Evolutionary conservation across 257 asterid genomes (phyloP).

Genomic region (Henckelia pumila): DNA sequence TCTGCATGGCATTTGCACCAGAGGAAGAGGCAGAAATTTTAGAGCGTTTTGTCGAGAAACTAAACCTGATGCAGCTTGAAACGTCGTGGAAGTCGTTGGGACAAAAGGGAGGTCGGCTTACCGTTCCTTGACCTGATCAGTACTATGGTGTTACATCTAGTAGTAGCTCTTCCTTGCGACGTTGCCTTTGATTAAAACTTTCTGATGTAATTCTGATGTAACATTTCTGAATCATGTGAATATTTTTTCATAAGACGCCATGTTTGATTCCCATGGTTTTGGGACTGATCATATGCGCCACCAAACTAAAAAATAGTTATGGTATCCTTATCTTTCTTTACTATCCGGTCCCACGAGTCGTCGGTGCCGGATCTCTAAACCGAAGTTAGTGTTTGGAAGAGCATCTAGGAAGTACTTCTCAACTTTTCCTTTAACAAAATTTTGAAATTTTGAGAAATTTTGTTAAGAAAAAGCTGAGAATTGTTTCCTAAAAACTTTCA

Average conservation of each 20-base stretch:
- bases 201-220: too few relatives aligned
- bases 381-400: too few relatives aligned
- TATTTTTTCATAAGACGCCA: too few relatives aligned
- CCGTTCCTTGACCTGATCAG: constrained; percentile 42
- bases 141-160: background rate
- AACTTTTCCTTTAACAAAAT: too few relatives aligned
- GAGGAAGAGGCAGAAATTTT: constrained; percentile 76
- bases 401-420: too few relatives aligned
- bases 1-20: constrained; percentile 95
- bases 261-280: background rate
- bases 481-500: too few relatives aligned
- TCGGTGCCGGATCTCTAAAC: too few relatives aligned
- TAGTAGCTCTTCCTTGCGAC: background rate
- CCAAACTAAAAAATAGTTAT: background rate
- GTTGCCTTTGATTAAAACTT: background rate
- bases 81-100: constrained; percentile 64
- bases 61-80: constrained; percentile 70
- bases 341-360: too few relatives aligned
- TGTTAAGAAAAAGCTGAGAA: too few relatives aligned
- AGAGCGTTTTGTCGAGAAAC: constrained; percentile 76
- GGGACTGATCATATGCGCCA: background rate
- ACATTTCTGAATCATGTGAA: too few relatives aligned
- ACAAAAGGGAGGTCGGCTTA: constrained; percentile 48
- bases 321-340: too few relatives aligned
- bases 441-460: too few relatives aligned